Conservation (phyloP, 768 basidiomycete species). For the Mycena albidolilacea region DNA sequence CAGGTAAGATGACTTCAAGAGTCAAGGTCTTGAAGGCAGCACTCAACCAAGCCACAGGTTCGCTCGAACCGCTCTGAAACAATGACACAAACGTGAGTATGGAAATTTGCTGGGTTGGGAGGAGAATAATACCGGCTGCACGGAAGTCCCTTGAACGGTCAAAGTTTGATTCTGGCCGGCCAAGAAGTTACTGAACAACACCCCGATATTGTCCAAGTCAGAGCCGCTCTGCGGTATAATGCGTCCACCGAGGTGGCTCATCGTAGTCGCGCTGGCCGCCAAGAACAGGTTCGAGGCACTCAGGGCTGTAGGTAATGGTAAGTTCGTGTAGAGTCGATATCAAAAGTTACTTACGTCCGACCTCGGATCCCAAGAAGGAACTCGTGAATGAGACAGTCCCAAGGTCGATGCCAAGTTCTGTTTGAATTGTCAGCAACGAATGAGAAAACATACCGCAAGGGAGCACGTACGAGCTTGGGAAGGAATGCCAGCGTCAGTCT, state of each 20-base stretch:
- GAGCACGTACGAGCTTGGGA: slow-evolving; percentile 73
- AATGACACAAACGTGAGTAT: not conserved
- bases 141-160: slow-evolving; percentile 69
- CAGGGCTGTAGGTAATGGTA: slow-evolving; percentile 59
- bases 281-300: slow-evolving; percentile 65
- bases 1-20: slow-evolving; percentile 73
- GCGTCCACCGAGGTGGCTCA: slow-evolving; percentile 71
- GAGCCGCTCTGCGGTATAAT: slow-evolving; percentile 75
- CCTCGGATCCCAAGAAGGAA: slow-evolving; percentile 66
- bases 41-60: slow-evolving; percentile 73
- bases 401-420: slow-evolving; percentile 79
- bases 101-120: not conserved
- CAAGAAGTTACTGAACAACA: slow-evolving; percentile 77
- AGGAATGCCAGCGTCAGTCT: slow-evolving; percentile 76
- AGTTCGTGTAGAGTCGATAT: slow-evolving; percentile 12
- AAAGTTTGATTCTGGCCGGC: slow-evolving; percentile 76
- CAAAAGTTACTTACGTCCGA: slow-evolving; percentile 69
- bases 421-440: slow-evolving; percentile 37
- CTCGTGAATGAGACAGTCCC: slow-evolving; percentile 76
- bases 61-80: slow-evolving; percentile 56
- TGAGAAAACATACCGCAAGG: not conserved
- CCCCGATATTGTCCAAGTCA: slow-evolving; percentile 67
- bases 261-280: slow-evolving; percentile 61
- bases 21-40: slow-evolving; percentile 79
- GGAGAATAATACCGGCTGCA: slow-evolving; percentile 58